phyloP scores from a whole-genome alignment of 805 yeast genomes.

The Wickerhamiella slavikovae region DNA sequence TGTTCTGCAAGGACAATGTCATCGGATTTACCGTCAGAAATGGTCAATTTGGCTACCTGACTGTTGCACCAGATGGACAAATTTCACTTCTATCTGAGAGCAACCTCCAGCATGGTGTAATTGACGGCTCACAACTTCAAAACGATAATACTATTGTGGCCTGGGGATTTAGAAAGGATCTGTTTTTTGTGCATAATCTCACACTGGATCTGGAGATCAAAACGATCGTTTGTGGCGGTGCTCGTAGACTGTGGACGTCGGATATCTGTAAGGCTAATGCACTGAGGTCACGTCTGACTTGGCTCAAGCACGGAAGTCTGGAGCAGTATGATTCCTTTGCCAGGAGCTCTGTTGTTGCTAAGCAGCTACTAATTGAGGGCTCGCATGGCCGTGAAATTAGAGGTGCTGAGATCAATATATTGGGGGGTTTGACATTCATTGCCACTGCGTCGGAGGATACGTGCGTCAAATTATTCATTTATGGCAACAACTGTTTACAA shows the following conservation, averaged over 20 bases:
- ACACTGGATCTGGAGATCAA: constrained; percentile 48
- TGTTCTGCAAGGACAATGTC: too few relatives aligned
- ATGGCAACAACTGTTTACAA: constrained; percentile 28
- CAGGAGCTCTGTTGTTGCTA: background rate
- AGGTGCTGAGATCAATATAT: too few relatives aligned
- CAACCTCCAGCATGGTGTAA: constrained; percentile 49
- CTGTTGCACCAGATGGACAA: too few relatives aligned
- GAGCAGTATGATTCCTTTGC: too few relatives aligned
- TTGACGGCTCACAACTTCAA: constrained; percentile 44
- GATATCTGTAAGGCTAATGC: constrained; percentile 8
- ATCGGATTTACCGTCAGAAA: too few relatives aligned
- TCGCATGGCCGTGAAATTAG: constrained; percentile 87
- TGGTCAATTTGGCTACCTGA: too few relatives aligned
- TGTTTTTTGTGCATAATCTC: constrained; percentile 68
- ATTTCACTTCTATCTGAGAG: constrained; percentile 22
- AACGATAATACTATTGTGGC: constrained; percentile 29
- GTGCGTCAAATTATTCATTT: constrained; percentile 38
- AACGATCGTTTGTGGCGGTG: constrained; percentile 70
- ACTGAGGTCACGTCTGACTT: constrained; percentile 28
- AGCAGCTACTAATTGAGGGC: constrained; percentile 29
- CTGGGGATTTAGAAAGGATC: constrained; percentile 67
- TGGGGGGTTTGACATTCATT: constrained; percentile 23
- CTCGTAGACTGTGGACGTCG: constrained; percentile 69
- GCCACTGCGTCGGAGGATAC: constrained; percentile 86
- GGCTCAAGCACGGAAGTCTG: constrained; percentile 25